Percentiles rank a stretch among this genome's conserved stretches.
Conservation (phyloP, 352 stramenopile genomes). For the Plasmopara viticola region DNA sequence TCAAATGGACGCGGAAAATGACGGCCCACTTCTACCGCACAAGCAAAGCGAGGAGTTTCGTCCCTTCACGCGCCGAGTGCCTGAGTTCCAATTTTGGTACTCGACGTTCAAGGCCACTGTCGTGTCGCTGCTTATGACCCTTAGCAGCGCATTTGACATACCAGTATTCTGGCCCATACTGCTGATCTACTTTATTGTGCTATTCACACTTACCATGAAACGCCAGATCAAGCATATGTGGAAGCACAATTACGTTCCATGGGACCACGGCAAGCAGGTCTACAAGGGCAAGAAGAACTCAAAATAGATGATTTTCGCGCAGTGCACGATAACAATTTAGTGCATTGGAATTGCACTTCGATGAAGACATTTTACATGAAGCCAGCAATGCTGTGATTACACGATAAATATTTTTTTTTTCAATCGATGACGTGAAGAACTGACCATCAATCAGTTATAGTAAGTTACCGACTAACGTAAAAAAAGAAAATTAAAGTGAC, state of each 20-base stretch:
- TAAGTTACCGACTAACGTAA: no score
- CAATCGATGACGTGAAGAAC: no score
- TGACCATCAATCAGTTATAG: no score
- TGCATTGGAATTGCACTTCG: no score
- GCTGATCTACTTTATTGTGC: constrained; percentile 97
- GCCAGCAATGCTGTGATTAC: no score
- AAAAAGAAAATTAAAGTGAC: no score
- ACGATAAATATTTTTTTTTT: no score
- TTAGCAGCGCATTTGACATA: constrained; percentile 97
- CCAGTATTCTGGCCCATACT: constrained; percentile 99
- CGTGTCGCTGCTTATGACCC: constrained; percentile 95
- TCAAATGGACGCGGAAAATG: constrained; percentile 89
- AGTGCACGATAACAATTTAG: no score
- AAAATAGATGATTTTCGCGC: constrained; percentile 6
- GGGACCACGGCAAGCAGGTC: constrained; percentile 93
- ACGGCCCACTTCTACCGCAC: constrained; percentile 87
- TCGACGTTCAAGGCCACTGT: constrained; percentile 84
- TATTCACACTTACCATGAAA: constrained; percentile 99
- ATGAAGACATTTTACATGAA: no score
- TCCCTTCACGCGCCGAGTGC: constrained; percentile 90
- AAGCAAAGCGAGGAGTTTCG: constrained; percentile 88
- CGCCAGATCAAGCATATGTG: constrained; percentile 99
- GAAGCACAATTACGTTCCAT: constrained; percentile 99
- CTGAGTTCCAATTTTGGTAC: constrained; percentile 99
- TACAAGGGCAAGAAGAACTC: constrained; percentile 88